A percentile compares a stretch with the other conserved stretches of the same genome.
These are phyloP conservation scores for Cotoneaster glaucophyllus DNA, from an alignment of 306 rosid genomes.

Conservation along the genomic window DNA sequence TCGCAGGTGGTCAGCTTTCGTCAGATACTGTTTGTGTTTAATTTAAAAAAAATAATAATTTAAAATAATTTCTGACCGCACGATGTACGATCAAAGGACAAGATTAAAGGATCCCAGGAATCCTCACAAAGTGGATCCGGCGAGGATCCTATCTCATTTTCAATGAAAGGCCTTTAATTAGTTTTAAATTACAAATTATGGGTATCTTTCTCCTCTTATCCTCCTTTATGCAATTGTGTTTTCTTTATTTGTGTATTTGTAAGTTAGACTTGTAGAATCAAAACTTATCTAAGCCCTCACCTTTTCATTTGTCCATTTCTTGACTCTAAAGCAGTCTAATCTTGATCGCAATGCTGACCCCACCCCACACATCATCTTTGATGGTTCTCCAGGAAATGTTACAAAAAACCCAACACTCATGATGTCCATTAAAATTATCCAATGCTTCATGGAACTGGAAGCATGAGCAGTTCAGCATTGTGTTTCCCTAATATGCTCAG, in stretches of 20 bases:
- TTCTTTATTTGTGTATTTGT: background rate
- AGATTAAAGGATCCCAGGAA: too few species aligned
- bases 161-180: background rate
- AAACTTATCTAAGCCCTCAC: background rate
- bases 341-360: slow-evolving; percentile 7
- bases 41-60: too few species aligned
- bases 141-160: background rate
- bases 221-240: background rate
- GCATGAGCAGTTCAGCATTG: background rate
- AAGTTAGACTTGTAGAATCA: background rate
- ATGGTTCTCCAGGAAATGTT: background rate
- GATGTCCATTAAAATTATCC: background rate
- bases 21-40: too few species aligned
- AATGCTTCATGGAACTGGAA: background rate
- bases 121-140: too few species aligned
- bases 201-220: background rate
- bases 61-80: too few species aligned
- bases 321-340: background rate
- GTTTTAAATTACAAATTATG: background rate
- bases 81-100: too few species aligned
- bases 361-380: slow-evolving; percentile 4
- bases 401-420: background rate
- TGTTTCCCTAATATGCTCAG: too few species aligned
- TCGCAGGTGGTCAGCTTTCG: too few species aligned
- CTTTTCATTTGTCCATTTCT: slow-evolving; percentile 9